A percentile compares a stretch with the other conserved stretches of the same genome.
Evolutionary conservation across 768 basidiomycete species (phyloP).

Genomic region (Ramaria rubella): DNA sequence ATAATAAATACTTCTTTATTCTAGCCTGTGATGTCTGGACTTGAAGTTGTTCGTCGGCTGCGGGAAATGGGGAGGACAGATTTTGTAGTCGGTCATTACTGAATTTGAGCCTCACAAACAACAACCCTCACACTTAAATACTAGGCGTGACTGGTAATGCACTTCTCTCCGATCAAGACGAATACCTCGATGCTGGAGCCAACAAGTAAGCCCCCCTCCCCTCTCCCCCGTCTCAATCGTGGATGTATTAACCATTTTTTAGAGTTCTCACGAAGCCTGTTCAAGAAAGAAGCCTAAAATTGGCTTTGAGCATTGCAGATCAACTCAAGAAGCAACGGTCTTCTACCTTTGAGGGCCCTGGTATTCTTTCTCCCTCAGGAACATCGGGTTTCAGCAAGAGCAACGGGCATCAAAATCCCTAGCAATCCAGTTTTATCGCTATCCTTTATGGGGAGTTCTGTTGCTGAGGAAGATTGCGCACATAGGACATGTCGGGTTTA

Average conservation of each 20-base stretch:
- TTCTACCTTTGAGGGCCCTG: too few relatives aligned
- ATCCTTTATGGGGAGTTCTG: too few relatives aligned
- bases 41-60: constrained; percentile 59
- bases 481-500: too few relatives aligned
- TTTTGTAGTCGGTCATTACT: constrained; percentile 57
- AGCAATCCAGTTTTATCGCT: too few relatives aligned
- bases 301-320: neutral
- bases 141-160: constrained; percentile 35
- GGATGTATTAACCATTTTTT: neutral
- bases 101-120: too few relatives aligned
- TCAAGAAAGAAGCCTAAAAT: constrained; percentile 43
- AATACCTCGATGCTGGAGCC: constrained; percentile 69
- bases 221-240: too few relatives aligned
- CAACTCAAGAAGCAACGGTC: neutral
- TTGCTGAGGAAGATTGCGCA: too few relatives aligned
- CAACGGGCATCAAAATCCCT: too few relatives aligned
- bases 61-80: constrained; percentile 59
- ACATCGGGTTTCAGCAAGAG: too few relatives aligned
- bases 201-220: constrained; percentile 54
- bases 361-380: too few relatives aligned
- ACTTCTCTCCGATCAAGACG: constrained; percentile 55
- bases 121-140: too few relatives aligned
- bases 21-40: constrained; percentile 61
- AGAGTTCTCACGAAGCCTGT: constrained; percentile 81
- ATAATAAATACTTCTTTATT: neutral